Evolutionary conservation across 306 rosid genomes (phyloP).

Genomic region (Styphnolobium japonicum): DNA sequence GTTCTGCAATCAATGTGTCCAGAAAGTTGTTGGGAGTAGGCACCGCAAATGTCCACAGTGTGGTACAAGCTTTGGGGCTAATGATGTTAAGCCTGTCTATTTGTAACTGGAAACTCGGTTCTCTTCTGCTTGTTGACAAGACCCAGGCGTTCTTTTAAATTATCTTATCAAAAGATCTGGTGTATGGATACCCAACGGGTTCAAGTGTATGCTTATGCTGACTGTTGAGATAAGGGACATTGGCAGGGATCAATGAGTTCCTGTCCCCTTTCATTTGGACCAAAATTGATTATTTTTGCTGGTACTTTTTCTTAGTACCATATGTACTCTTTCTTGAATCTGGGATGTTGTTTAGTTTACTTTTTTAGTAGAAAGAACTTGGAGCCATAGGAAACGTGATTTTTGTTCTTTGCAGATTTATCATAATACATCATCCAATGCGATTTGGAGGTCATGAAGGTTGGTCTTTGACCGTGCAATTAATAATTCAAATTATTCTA

Average conservation of each 20-base stretch:
- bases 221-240: slow-evolving; percentile 40
- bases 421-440: slow-evolving; percentile 39
- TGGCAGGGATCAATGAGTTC: slow-evolving; percentile 34
- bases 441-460: slow-evolving; percentile 35
- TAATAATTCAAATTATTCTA: slow-evolving; percentile 27
- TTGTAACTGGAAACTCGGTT: slow-evolving; percentile 48
- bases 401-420: slow-evolving; percentile 41
- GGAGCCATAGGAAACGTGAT: slow-evolving; percentile 32
- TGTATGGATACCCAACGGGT: slow-evolving; percentile 28
- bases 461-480: slow-evolving; percentile 27
- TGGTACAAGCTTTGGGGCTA: slow-evolving; percentile 79
- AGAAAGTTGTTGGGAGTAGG: slow-evolving; percentile 67
- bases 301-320: slow-evolving; percentile 35
- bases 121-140: slow-evolving; percentile 23
- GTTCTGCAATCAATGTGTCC: slow-evolving; percentile 85
- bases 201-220: slow-evolving; percentile 41
- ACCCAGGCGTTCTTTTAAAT: slow-evolving; percentile 24
- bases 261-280: slow-evolving; percentile 29
- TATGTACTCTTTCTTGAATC: slow-evolving; percentile 13
- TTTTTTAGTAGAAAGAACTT: slow-evolving; percentile 15
- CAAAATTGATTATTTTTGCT: slow-evolving; percentile 38
- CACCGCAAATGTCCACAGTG: slow-evolving; percentile 94
- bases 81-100: slow-evolving; percentile 90
- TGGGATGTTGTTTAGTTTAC: slow-evolving; percentile 15
- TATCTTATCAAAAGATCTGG: slow-evolving; percentile 35